phyloP scores from a whole-genome alignment of 352 stramenopile species.

The Phytophthora cryptogea region DNA sequence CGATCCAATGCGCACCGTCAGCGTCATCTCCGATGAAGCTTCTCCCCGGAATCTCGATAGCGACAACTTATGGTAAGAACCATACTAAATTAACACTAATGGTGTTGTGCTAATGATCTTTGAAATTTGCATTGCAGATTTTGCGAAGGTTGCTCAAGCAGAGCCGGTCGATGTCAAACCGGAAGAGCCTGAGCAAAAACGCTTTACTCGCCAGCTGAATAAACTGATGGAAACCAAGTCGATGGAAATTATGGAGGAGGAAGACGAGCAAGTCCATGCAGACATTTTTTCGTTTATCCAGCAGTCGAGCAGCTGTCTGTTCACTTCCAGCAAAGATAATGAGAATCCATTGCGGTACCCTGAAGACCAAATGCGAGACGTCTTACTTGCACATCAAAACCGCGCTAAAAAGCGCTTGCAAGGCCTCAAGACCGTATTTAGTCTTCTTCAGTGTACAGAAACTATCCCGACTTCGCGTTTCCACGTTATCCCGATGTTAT shows the following conservation, averaged over 20 bases:
- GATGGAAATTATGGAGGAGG: constrained; percentile 77
- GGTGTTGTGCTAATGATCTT: too few relatives aligned
- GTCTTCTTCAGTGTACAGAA: constrained; percentile 52
- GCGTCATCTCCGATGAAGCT: constrained; percentile 63
- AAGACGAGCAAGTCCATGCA: constrained; percentile 81
- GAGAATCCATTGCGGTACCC: constrained; percentile 17
- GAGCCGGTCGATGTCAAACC: constrained; percentile 2
- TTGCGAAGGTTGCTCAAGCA: constrained; percentile 23
- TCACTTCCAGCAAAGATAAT: constrained; percentile 8
- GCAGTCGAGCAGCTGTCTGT: constrained; percentile 36
- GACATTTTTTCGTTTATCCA: constrained; percentile 88
- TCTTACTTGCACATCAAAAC: constrained; percentile 56
- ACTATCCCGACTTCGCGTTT: constrained; percentile 66
- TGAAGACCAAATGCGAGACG: constrained; percentile 52
- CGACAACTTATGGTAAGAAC: constrained; percentile 53
- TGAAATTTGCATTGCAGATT: constrained; percentile 32
- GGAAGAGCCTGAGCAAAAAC: constrained; percentile 34
- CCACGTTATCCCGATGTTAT: constrained; percentile 77
- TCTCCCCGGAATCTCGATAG: constrained; percentile 69
- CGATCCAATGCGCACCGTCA: constrained; percentile 31
- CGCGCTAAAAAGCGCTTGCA: constrained; percentile 54
- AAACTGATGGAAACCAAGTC: constrained; percentile 77
- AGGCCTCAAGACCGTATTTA: constrained; percentile 71
- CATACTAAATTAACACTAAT: neutral
- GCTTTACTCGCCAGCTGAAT: constrained; percentile 62